Evolutionary conservation across 2,329 filamentous ascomycete genomes (phyloP).

Genomic region (Ophiostoma quercus): DNA sequence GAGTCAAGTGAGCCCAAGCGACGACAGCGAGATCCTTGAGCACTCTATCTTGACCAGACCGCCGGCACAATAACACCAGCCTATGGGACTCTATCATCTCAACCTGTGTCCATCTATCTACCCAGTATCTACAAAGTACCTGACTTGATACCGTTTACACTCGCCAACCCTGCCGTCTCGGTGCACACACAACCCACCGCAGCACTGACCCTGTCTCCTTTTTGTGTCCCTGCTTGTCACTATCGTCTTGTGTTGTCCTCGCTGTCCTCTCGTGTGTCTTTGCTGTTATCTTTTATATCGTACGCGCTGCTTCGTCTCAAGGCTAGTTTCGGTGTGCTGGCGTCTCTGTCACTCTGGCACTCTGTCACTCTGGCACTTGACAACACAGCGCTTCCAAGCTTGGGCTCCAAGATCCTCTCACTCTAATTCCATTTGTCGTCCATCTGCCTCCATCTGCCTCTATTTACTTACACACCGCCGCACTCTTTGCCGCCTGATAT

Average conservation of each 20-base stretch:
- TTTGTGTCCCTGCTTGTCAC: neutral
- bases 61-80: neutral
- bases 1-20: neutral
- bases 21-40: neutral
- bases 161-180: neutral
- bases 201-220: neutral
- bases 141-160: neutral
- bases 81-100: neutral
- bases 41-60: neutral
- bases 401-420: neutral
- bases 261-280: neutral
- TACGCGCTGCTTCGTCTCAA: neutral
- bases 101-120: no score
- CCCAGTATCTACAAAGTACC: no score
- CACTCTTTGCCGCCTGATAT: neutral
- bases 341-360: neutral
- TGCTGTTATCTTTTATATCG: neutral
- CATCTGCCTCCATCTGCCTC: neutral
- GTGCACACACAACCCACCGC: neutral
- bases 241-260: neutral
- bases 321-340: neutral
- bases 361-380: neutral
- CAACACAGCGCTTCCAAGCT: neutral
- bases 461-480: neutral
- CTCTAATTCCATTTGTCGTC: no score